phyloP scores from a whole-genome alignment of 768 basidiomycete genomes.

The Pleurotus pulmonarius region DNA sequence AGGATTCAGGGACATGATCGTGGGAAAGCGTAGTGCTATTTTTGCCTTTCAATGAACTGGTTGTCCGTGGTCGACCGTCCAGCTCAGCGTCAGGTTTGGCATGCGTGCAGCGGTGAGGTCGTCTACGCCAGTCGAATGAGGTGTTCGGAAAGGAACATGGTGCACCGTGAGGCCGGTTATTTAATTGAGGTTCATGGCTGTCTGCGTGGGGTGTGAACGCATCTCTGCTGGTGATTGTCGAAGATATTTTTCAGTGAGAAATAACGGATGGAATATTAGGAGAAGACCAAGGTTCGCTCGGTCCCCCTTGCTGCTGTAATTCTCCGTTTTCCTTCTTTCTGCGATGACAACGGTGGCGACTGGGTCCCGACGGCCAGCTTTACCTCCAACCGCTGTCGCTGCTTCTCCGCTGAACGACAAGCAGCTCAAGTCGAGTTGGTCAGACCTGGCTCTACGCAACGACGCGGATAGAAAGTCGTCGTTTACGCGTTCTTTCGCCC shows the following conservation, averaged over 20 bases:
- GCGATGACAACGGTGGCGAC: conserved; percentile 17
- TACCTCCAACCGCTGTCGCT: conserved; percentile 32
- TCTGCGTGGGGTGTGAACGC: not conserved
- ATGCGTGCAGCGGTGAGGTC: too few relatives aligned
- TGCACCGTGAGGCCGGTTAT: not conserved
- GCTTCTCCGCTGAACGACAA: conserved; percentile 36
- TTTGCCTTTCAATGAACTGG: too few relatives aligned
- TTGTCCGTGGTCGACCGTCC: not conserved
- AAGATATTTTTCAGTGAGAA: conserved; percentile 1
- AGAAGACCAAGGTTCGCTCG: not conserved
- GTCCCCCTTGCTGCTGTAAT: not conserved
- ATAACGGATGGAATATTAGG: not conserved
- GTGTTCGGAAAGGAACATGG: too few relatives aligned
- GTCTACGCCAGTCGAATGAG: too few relatives aligned
- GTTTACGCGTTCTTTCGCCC: conserved; percentile 21
- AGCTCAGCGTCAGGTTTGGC: not conserved
- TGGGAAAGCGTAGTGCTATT: not conserved
- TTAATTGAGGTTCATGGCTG: not conserved
- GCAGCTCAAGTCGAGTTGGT: conserved; percentile 42
- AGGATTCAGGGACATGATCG: not conserved
- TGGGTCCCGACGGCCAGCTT: conserved; percentile 22
- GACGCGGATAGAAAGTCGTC: conserved; percentile 22
- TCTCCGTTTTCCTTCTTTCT: conserved; percentile 1
- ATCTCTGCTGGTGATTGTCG: not conserved
- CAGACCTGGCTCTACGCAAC: conserved; percentile 39